Evolutionary conservation across 2,329 filamentous ascomycete species (phyloP), one percentile per base, ranked within the genome.

Genomic region (Fusarium sp.): DNA sequence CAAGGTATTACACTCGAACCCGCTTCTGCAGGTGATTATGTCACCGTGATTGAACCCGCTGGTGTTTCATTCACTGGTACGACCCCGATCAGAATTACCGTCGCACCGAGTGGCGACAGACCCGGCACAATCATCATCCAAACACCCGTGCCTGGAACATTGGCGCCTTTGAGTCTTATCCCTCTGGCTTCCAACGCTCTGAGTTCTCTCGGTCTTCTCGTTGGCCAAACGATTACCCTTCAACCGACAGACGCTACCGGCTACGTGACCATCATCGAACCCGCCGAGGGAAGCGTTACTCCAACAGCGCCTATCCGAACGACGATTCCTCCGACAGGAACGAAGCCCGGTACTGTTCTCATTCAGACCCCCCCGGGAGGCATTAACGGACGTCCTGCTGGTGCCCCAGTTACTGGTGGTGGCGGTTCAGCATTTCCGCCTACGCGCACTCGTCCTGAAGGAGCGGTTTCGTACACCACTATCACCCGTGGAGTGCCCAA

Each of bases 51-150:
- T 18, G 56, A 73, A 3, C 65, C 66, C 15, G 69, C 51, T 4
- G 56, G 67, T 2, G 22, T 22, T 7, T 47, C 59, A 1, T 54
- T 63, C 9, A 59, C 55, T 3, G 68, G 49, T 6, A 63, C 20
- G 1, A 59, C 32, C 2, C 56, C 63, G 3, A 18, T 72, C 10
- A 29, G 61, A 18, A 10, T 66, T 1, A 75, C 71, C 5, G 49
- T 74, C 9, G 29, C 56, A 24, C 60, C 73, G 1, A 73, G 40
- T 5, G 65, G 65, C 5, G 67, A 55, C 1, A 61, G 45, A 0
- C 62, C 64, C 1, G 73, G 71, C 3, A 75, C 73, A 4, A 45
- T 75, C 7, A 61, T 71, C 6, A 73, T 75, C n/a, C 66, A 73
- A 44, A 75, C 71, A 9, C 70, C 70, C 3, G 9, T 46, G 0